phyloP scores from a whole-genome alignment of 2,329 filamentous ascomycete species.

The Penicillium polonicum region DNA sequence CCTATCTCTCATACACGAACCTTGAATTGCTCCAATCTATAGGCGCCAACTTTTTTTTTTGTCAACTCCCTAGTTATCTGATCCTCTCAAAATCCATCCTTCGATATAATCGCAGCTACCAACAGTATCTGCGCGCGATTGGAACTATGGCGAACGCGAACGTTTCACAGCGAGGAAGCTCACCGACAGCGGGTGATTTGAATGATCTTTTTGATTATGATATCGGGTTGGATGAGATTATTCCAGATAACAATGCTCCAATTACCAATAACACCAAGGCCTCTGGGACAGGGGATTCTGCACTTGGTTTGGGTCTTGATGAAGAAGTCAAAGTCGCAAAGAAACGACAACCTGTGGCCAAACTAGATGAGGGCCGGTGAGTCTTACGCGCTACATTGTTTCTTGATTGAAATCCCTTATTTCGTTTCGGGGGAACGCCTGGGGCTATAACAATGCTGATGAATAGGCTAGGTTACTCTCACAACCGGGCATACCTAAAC shows the following conservation, averaged over 20 bases:
- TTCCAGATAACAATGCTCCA: conserved; percentile 37
- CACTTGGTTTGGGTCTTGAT: conserved; percentile 71
- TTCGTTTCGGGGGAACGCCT: not conserved
- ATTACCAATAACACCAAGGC: conserved; percentile 22
- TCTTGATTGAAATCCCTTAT: not conserved
- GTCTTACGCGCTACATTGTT: conserved; percentile 1
- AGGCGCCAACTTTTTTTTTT: not conserved
- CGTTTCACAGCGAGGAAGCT: conserved; percentile 12
- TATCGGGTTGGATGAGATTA: conserved; percentile 54
- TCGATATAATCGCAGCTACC: not conserved
- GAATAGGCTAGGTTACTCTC: conserved; percentile 68
- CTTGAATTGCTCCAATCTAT: not conserved
- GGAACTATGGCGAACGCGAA: conserved; percentile 8
- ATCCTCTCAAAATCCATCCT: not conserved
- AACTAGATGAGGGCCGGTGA: conserved; percentile 78
- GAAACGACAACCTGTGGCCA: conserved; percentile 73
- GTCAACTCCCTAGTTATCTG: not conserved
- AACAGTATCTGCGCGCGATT: not conserved
- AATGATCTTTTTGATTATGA: conserved; percentile 78
- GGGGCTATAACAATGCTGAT: not conserved
- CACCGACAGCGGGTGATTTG: conserved; percentile 48
- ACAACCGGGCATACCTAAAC: conserved; percentile 75
- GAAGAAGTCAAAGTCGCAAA: conserved; percentile 81
- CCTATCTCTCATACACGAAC: not conserved
- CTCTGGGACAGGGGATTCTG: conserved; percentile 40